Conservation (phyloP, 139 green algal genomes). For the Axilococcus clingmanii region DNA sequence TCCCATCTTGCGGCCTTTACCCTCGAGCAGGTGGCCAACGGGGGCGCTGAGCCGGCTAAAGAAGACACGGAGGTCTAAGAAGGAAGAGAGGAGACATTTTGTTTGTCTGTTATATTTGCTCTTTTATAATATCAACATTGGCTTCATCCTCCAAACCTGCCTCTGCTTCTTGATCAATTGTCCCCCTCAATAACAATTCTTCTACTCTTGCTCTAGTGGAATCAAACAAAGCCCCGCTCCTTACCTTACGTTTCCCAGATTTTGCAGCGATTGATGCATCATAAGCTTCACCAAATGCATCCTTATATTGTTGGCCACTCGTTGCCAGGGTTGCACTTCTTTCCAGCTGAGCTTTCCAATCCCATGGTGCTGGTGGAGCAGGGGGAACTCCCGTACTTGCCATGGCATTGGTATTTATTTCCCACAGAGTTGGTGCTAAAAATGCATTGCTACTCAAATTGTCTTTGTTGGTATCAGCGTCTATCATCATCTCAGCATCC, state of each 20-base stretch:
- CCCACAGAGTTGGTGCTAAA: conserved; percentile 15
- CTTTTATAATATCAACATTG: too few relatives aligned
- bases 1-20: conserved; percentile 10
- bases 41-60: background rate
- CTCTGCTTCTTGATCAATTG: background rate
- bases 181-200: conserved; percentile 1
- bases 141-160: background rate
- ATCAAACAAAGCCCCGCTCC: background rate
- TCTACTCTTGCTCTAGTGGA: conserved; percentile 10
- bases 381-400: too few relatives aligned
- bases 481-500: background rate
- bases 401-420: too few relatives aligned
- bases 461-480: conserved; percentile 5
- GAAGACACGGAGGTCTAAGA: background rate
- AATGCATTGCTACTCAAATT: conserved; percentile 26
- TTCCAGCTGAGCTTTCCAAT: too few relatives aligned
- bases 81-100: background rate
- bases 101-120: background rate
- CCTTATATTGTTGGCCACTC: conserved; percentile 2
- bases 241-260: background rate
- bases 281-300: conserved; percentile 10
- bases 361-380: too few relatives aligned
- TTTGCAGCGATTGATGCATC: background rate
- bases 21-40: background rate
- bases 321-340: too few relatives aligned